Evolutionary conservation across 2,329 filamentous ascomycete species (phyloP).

Genomic region (Sporothrix phasma): DNA sequence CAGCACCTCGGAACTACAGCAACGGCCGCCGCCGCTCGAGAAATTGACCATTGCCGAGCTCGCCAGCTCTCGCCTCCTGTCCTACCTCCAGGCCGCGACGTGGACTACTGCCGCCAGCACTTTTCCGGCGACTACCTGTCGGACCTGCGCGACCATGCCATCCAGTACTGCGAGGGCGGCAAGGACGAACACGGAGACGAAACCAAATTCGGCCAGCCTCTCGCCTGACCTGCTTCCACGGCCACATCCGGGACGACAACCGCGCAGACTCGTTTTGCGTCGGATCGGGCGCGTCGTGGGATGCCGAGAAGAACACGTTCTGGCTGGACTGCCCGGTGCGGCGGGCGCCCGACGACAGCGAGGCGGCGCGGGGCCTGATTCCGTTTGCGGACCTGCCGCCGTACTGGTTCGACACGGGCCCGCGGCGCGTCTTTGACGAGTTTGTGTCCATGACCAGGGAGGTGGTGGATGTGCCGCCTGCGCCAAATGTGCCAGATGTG

Average conservation of each 20-base stretch:
- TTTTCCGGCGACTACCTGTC: slow-evolving; percentile 14
- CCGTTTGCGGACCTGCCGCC: background rate
- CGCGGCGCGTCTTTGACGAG: slow-evolving; percentile 5
- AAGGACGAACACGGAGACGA: no score
- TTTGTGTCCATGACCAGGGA: slow-evolving; percentile 2
- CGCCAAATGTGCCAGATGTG: no score
- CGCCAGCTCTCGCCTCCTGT: background rate
- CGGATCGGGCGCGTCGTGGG: background rate
- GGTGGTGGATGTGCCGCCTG: no score
- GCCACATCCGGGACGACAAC: slow-evolving; percentile 10
- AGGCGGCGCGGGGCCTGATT: slow-evolving; percentile 9
- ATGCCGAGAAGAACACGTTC: background rate
- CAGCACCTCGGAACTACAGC: background rate
- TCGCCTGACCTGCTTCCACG: slow-evolving; percentile 18
- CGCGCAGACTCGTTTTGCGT: slow-evolving; percentile 17
- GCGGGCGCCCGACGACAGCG: slow-evolving; percentile 4
- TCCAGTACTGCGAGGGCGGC: slow-evolving; percentile 16
- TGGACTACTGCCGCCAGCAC: slow-evolving; percentile 6
- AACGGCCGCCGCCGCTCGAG: no score
- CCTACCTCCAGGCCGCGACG: background rate
- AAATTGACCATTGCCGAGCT: slow-evolving; percentile 4
- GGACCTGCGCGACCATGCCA: slow-evolving; percentile 13
- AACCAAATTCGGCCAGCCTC: background rate
- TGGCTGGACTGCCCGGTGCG: slow-evolving; percentile 11
- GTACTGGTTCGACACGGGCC: slow-evolving; percentile 18